Evolutionary conservation across 768 basidiomycete species (phyloP).

Genomic region (Pulveroboletus ravenelii): DNA sequence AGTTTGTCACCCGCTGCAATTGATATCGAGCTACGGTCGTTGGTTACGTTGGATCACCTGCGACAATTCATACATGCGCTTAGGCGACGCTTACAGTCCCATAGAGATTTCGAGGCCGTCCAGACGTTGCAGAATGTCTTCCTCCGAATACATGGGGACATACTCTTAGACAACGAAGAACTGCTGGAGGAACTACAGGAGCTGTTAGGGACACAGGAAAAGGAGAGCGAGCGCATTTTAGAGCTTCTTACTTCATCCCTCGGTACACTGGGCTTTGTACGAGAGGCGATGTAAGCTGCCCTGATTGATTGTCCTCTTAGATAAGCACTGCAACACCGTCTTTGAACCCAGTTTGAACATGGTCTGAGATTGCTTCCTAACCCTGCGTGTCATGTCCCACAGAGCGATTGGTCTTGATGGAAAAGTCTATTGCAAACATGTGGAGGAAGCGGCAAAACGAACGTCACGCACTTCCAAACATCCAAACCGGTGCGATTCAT

Average conservation of each 20-base stretch:
- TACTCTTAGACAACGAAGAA: slow-evolving; percentile 68
- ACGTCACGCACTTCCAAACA: slow-evolving; percentile 33
- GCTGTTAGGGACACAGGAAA: slow-evolving; percentile 61
- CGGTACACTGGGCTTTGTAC: slow-evolving; percentile 72
- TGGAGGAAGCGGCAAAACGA: slow-evolving; percentile 26
- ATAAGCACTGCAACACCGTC: slow-evolving; percentile 12
- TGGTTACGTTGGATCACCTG: slow-evolving; percentile 62
- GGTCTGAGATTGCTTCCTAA: background rate
- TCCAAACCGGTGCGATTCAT: slow-evolving; percentile 35
- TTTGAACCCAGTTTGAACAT: background rate
- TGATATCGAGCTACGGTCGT: slow-evolving; percentile 84
- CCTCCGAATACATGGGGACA: slow-evolving; percentile 78
- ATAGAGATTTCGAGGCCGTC: slow-evolving; percentile 92
- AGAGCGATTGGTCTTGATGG: slow-evolving; percentile 24
- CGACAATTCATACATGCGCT: slow-evolving; percentile 70
- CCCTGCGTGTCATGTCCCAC: slow-evolving; percentile 17
- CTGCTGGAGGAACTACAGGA: slow-evolving; percentile 51
- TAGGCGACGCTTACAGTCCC: slow-evolving; percentile 64
- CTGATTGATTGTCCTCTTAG: slow-evolving; percentile 10
- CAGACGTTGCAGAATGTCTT: slow-evolving; percentile 85
- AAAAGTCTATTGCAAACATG: slow-evolving; percentile 38
- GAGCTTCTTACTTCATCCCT: slow-evolving; percentile 70
- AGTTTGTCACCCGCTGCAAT: slow-evolving; percentile 84
- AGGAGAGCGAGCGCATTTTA: slow-evolving; percentile 73
- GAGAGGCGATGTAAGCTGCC: slow-evolving; percentile 48